These are phyloP conservation scores for Leccinum subgranulosum DNA, from an alignment of 768 basidiomycete genomes.

Conservation along the genomic window DNA sequence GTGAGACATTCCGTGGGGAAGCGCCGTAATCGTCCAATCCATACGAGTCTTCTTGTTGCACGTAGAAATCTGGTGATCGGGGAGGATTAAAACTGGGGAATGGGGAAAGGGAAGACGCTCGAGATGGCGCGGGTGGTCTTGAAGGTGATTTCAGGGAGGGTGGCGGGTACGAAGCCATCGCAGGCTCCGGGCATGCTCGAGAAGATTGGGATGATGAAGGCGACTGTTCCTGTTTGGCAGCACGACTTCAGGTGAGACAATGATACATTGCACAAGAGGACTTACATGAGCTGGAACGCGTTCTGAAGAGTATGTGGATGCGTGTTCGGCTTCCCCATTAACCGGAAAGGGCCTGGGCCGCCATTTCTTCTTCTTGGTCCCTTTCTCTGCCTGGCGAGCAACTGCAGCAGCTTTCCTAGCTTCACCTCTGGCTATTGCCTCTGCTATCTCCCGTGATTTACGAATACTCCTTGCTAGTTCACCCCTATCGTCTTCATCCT, in stretches of 20 bases:
- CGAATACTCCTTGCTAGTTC: slow-evolving; percentile 34
- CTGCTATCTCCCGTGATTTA: slow-evolving; percentile 26
- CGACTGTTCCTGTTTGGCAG: slow-evolving; percentile 6
- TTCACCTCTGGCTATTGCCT: slow-evolving; percentile 16
- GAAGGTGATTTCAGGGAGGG: slow-evolving; percentile 5
- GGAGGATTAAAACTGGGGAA: background rate
- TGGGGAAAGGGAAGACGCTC: slow-evolving; percentile 11
- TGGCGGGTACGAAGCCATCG: slow-evolving; percentile 2
- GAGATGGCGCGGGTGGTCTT: background rate
- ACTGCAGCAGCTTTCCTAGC: slow-evolving; percentile 15
- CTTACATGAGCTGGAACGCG: slow-evolving; percentile 12
- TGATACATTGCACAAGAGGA: background rate
- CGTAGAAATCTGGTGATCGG: slow-evolving; percentile 12
- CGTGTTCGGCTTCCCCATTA: background rate
- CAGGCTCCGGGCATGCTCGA: slow-evolving; percentile 13
- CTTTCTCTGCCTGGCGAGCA: slow-evolving; percentile 11
- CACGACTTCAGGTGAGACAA: background rate
- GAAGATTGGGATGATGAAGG: slow-evolving; percentile 1
- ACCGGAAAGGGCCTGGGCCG: slow-evolving; percentile 28
- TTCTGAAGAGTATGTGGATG: background rate
- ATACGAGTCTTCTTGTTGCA: slow-evolving; percentile 15
- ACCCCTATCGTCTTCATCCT: slow-evolving; percentile 32
- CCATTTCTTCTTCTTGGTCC: slow-evolving; percentile 15
- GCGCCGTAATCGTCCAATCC: slow-evolving; percentile 8
- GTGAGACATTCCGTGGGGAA: slow-evolving; percentile 3